Conservation (phyloP, 129 eudicot species). For the Ambrosia artemisiifolia region DNA sequence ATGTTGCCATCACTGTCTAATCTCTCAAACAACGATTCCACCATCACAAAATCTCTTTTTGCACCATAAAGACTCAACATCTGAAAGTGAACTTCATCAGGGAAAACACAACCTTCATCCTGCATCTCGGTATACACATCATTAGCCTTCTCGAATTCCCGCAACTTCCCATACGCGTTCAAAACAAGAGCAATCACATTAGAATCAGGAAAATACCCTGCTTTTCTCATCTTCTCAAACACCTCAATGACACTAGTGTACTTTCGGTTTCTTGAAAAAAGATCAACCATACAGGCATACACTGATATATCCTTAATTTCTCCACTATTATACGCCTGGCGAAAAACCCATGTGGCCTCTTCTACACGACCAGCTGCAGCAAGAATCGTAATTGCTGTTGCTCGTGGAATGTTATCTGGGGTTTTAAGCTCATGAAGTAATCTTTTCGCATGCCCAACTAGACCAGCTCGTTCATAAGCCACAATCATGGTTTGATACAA, state of each 20-base stretch:
- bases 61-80: constrained; percentile 84
- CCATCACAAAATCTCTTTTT: constrained; percentile 60
- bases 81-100: constrained; percentile 88
- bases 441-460: constrained; percentile 81
- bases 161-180: constrained; percentile 67
- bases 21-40: constrained; percentile 55
- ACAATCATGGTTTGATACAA: constrained; percentile 93
- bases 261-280: constrained; percentile 65
- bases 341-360: constrained; percentile 96
- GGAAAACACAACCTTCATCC: constrained; percentile 83
- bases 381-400: constrained; percentile 70
- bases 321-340: constrained; percentile 79
- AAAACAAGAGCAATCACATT: constrained; percentile 65
- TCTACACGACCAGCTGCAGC: constrained; percentile 87
- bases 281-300: constrained; percentile 73
- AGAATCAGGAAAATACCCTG: constrained; percentile 67
- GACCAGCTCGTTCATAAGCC: constrained; percentile 81
- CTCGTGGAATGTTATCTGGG: constrained; percentile 83
- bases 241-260: constrained; percentile 65
- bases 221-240: constrained; percentile 67
- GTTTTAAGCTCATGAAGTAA: constrained; percentile 80
- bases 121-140: constrained; percentile 65
- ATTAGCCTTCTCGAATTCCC: constrained; percentile 73
- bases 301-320: constrained; percentile 77
- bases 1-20: constrained; percentile 55